A percentile compares a stretch with the other conserved stretches of the same genome.
Evolutionary conservation across 2,329 filamentous ascomycete species (phyloP).

Genomic region (Stemphylium beticola): DNA sequence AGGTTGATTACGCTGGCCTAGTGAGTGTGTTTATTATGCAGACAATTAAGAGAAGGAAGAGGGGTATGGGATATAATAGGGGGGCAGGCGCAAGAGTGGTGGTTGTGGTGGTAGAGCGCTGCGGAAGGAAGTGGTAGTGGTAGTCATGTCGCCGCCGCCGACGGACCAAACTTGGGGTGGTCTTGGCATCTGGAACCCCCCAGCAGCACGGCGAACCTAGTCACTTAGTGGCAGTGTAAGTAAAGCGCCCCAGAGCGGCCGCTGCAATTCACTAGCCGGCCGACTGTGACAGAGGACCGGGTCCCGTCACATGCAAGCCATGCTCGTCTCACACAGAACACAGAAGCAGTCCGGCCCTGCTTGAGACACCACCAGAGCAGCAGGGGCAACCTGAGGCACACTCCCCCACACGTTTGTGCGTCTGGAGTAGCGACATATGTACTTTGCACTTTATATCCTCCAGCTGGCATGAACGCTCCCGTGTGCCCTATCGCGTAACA

Average conservation of each 20-base stretch:
- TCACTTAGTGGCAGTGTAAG: background rate
- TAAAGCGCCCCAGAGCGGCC: too few relatives aligned
- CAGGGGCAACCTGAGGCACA: conserved; percentile 13
- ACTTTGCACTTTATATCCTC: background rate
- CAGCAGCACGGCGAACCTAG: background rate
- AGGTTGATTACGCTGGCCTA: background rate
- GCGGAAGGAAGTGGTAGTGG: conserved; percentile 1
- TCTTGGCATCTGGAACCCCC: background rate
- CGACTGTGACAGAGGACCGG: background rate
- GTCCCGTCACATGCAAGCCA: background rate
- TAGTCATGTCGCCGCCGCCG: background rate
- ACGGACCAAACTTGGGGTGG: background rate
- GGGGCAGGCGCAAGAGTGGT: background rate
- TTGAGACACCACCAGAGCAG: background rate
- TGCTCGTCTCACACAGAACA: background rate
- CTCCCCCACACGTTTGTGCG: background rate
- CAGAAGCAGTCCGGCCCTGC: background rate
- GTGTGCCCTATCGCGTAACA: background rate
- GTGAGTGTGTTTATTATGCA: background rate
- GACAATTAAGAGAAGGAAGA: background rate
- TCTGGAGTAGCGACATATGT: conserved; percentile 3
- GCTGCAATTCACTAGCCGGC: too few relatives aligned
- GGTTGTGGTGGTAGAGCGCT: background rate
- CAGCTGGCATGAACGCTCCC: background rate
- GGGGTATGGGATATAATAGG: background rate